phyloP scores from a whole-genome alignment of 2,329 filamentous ascomycete genomes.

The Xylaria sp. region DNA sequence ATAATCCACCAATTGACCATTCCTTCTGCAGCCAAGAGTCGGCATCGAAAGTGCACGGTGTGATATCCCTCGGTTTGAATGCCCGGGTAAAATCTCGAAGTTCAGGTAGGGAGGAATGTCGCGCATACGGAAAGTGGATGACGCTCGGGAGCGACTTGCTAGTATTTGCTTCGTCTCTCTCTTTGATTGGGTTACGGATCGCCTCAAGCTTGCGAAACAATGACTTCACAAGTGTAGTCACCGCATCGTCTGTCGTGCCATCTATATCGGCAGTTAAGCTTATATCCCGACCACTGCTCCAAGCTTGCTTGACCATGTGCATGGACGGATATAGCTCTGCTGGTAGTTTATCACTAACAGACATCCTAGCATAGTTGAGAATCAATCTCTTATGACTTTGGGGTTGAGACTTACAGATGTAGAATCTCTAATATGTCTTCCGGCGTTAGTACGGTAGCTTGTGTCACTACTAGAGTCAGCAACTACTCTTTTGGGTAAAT shows the following conservation, averaged over 20 bases:
- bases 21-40: slow-evolving; percentile 69
- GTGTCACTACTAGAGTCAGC: too few species aligned
- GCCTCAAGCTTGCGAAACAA: slow-evolving; percentile 35
- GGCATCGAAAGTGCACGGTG: slow-evolving; percentile 80
- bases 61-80: slow-evolving; percentile 79
- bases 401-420: slow-evolving; percentile 48
- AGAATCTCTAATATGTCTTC: slow-evolving; percentile 63
- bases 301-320: slow-evolving; percentile 37
- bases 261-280: slow-evolving; percentile 48
- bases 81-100: slow-evolving; percentile 74
- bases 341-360: slow-evolving; percentile 2
- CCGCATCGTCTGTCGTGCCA: slow-evolving; percentile 42
- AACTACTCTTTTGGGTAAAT: too few species aligned
- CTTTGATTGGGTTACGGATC: slow-evolving; percentile 32
- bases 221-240: slow-evolving; percentile 31
- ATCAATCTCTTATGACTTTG: background rate
- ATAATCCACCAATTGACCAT: slow-evolving; percentile 74
- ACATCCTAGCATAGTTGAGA: slow-evolving; percentile 29
- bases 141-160: slow-evolving; percentile 49
- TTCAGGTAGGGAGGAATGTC: slow-evolving; percentile 88
- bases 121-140: slow-evolving; percentile 82
- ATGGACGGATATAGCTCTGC: slow-evolving; percentile 30
- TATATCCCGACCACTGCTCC: slow-evolving; percentile 49
- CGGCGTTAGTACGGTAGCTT: slow-evolving; percentile 68
- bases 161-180: slow-evolving; percentile 1